Evolutionary conservation across 805 yeast genomes (phyloP).

Genomic region (Candida sonorensis): DNA sequence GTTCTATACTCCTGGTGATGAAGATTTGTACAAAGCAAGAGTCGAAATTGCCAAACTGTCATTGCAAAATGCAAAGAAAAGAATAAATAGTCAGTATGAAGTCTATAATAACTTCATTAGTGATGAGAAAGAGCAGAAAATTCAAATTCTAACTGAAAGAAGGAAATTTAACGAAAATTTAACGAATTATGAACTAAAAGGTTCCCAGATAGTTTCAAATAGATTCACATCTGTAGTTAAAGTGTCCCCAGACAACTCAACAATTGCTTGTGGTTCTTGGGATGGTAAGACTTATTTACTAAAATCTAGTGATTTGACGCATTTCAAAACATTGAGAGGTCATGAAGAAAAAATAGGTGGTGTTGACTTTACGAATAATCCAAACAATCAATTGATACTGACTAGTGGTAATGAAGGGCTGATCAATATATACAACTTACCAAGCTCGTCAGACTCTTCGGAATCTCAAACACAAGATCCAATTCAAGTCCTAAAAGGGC

Average conservation of each 20-base stretch:
- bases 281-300: conserved; percentile 59
- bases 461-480: conserved; percentile 1
- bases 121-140: conserved; percentile 25
- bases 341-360: conserved; percentile 67
- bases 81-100: conserved; percentile 33
- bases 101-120: neutral
- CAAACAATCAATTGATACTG: too few relatives aligned
- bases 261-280: conserved; percentile 76
- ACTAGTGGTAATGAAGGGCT: conserved; percentile 42
- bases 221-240: conserved; percentile 62
- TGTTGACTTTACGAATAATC: too few relatives aligned
- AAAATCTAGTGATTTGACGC: conserved; percentile 33
- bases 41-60: conserved; percentile 46
- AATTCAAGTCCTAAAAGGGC: conserved; percentile 35
- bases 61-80: conserved; percentile 33
- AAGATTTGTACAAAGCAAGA: conserved; percentile 46
- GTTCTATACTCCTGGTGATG: conserved; percentile 75
- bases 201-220: conserved; percentile 64
- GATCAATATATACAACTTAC: conserved; percentile 17
- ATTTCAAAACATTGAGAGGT: conserved; percentile 27
- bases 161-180: conserved; percentile 18
- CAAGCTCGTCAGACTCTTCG: neutral
- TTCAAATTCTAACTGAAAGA: conserved; percentile 9
- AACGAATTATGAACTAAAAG: conserved; percentile 37
- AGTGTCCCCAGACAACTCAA: conserved; percentile 31